A percentile compares a stretch with the other conserved stretches of the same genome.
phyloP scores from a whole-genome alignment of 345 rosid genomes.

The Eucalyptus pumila region DNA sequence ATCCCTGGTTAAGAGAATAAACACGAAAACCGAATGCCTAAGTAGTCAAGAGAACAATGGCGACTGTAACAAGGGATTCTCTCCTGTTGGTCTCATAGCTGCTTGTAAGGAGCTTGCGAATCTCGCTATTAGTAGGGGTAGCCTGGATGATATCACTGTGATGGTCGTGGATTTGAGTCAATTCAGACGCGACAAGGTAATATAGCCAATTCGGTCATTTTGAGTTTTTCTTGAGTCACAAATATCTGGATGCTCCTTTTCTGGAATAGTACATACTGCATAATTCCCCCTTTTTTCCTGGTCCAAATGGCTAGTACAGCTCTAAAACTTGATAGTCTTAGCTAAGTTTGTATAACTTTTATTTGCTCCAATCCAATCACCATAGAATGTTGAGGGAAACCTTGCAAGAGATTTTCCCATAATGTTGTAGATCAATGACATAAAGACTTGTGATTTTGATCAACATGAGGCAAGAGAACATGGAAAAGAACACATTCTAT shows the following conservation, averaged over 20 bases:
- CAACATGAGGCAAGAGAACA: background rate
- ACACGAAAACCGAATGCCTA: slow-evolving; percentile 11
- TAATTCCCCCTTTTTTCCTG: background rate
- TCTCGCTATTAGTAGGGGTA: slow-evolving; percentile 56
- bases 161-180: slow-evolving; percentile 50
- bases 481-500: background rate
- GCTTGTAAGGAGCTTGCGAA: slow-evolving; percentile 66
- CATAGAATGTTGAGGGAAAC: background rate
- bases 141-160: slow-evolving; percentile 69
- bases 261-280: background rate
- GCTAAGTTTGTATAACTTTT: background rate
- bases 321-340: background rate
- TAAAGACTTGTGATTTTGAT: background rate
- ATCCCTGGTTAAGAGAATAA: slow-evolving; percentile 26
- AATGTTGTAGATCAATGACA: background rate
- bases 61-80: slow-evolving; percentile 4
- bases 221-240: background rate
- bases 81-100: slow-evolving; percentile 15
- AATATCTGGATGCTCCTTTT: background rate
- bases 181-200: slow-evolving; percentile 8
- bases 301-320: background rate
- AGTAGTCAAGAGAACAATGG: slow-evolving; percentile 20
- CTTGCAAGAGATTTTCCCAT: background rate
- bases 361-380: background rate
- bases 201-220: background rate